Evolutionary conservation across 2,329 filamentous ascomycete genomes (phyloP).

Genomic region (Pyrenochaeta sp.): DNA sequence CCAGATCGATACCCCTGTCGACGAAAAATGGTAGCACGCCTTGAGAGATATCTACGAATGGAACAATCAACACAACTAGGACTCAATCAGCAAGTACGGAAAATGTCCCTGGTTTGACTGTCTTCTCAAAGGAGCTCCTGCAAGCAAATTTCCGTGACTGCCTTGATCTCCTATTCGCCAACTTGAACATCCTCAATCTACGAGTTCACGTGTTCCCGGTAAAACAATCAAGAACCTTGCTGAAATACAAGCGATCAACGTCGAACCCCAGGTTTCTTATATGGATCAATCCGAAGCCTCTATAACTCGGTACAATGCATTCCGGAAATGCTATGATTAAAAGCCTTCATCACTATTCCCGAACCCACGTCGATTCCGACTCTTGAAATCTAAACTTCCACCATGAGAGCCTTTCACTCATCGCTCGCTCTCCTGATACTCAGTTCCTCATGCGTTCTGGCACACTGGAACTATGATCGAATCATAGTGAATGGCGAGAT

Average conservation of each 20-base stretch:
- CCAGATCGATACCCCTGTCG: constrained; percentile 59
- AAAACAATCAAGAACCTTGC: background rate
- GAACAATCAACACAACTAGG: no score
- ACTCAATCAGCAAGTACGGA: no score
- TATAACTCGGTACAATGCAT: background rate
- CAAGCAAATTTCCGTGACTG: no score
- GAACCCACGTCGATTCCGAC: no score
- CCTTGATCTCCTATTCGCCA: background rate
- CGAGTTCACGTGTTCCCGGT: background rate
- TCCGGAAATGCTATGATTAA: background rate
- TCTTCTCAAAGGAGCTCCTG: no score
- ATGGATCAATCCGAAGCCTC: background rate
- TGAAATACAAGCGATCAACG: background rate
- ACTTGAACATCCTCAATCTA: background rate
- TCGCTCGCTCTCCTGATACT: constrained; percentile 7
- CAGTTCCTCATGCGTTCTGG: constrained; percentile 6
- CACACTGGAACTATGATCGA: constrained; percentile 37
- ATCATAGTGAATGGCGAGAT: constrained; percentile 36
- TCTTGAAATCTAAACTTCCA: background rate
- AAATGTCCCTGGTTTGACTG: no score
- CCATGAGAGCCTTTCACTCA: constrained; percentile 3
- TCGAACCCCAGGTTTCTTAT: background rate
- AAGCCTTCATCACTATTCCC: background rate
- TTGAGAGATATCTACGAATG: no score
- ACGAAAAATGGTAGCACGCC: no score